Conservation (phyloP, 1,284 basidiomycete genomes). For the Cutaneotrichosporon sp. region DNA sequence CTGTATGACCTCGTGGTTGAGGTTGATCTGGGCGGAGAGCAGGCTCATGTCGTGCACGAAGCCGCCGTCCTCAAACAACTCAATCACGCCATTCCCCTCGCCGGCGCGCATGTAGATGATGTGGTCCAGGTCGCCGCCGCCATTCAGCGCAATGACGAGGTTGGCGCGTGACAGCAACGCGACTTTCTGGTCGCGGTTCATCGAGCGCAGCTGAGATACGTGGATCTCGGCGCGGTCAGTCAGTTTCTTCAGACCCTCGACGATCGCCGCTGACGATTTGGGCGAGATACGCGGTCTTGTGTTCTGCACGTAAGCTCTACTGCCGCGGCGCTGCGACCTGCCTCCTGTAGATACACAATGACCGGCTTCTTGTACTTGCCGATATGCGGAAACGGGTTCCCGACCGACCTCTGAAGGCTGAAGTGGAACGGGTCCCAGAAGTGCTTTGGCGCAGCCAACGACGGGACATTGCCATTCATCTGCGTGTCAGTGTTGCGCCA, state of each 20-base stretch:
- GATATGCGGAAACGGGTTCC: slow-evolving; percentile 11
- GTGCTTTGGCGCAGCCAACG: slow-evolving; percentile 15
- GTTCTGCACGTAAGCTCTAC: slow-evolving; percentile 11
- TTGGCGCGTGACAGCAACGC: slow-evolving; percentile 33
- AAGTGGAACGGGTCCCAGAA: slow-evolving; percentile 31
- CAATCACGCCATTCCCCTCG: slow-evolving; percentile 21
- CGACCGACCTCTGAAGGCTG: slow-evolving; percentile 27
- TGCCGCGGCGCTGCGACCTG: neutral
- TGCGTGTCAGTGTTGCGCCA: slow-evolving; percentile 3
- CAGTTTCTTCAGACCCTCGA: slow-evolving; percentile 32
- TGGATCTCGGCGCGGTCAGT: slow-evolving; percentile 41
- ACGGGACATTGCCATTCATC: slow-evolving; percentile 39
- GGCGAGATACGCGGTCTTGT: slow-evolving; percentile 20
- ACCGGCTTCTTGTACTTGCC: slow-evolving; percentile 28
- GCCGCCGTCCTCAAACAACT: slow-evolving; percentile 28
- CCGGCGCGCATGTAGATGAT: slow-evolving; percentile 34
- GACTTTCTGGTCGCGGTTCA: slow-evolving; percentile 33
- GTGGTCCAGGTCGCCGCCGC: slow-evolving; percentile 26
- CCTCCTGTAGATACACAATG: slow-evolving; percentile 38
- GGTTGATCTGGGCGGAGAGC: slow-evolving; percentile 28
- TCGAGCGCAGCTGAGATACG: slow-evolving; percentile 27
- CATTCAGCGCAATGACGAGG: slow-evolving; percentile 35
- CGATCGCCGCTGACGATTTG: slow-evolving; percentile 25
- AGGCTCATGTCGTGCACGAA: slow-evolving; percentile 33
- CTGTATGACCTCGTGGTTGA: slow-evolving; percentile 32